These are phyloP conservation scores for Lactarius akahatsu DNA, from an alignment of 768 basidiomycete genomes.

Conservation along the genomic window DNA sequence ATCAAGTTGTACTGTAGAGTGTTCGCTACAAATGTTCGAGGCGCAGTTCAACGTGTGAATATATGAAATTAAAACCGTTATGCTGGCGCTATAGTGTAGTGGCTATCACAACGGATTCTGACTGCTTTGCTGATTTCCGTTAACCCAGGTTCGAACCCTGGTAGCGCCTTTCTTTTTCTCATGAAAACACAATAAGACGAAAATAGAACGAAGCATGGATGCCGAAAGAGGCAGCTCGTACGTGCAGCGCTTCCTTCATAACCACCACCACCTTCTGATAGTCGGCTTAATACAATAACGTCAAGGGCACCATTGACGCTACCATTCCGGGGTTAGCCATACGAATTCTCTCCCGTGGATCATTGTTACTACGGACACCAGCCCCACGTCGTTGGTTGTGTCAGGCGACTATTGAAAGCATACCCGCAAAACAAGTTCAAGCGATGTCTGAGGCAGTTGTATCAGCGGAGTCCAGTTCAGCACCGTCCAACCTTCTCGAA, in stretches of 20 bases:
- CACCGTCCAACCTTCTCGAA: slow-evolving; percentile 7
- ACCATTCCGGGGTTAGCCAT: background rate
- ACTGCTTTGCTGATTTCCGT: slow-evolving; percentile 8
- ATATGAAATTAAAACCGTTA: background rate
- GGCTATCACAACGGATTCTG: slow-evolving; percentile 29
- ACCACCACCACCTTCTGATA: slow-evolving; percentile 3
- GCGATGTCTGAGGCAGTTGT: slow-evolving; percentile 12
- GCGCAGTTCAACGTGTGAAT: background rate
- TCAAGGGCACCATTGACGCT: background rate
- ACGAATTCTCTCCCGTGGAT: slow-evolving; percentile 11
- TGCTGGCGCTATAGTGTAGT: slow-evolving; percentile 27
- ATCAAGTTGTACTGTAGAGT: background rate
- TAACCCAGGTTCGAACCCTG: slow-evolving; percentile 29
- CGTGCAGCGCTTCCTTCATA: background rate
- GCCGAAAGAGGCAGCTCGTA: background rate
- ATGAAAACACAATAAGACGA: too few species aligned
- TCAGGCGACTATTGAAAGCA: background rate
- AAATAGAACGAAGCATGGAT: background rate
- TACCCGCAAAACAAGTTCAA: background rate
- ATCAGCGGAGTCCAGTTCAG: background rate
- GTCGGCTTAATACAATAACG: slow-evolving; percentile 8
- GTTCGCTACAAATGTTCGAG: background rate
- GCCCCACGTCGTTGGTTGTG: background rate
- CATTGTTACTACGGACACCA: slow-evolving; percentile 3
- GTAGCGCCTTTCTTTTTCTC: slow-evolving; percentile 19